Base-by-base conservation (phyloP, 179 eudicot species). In the Heliamphora ciliata region DNA sequence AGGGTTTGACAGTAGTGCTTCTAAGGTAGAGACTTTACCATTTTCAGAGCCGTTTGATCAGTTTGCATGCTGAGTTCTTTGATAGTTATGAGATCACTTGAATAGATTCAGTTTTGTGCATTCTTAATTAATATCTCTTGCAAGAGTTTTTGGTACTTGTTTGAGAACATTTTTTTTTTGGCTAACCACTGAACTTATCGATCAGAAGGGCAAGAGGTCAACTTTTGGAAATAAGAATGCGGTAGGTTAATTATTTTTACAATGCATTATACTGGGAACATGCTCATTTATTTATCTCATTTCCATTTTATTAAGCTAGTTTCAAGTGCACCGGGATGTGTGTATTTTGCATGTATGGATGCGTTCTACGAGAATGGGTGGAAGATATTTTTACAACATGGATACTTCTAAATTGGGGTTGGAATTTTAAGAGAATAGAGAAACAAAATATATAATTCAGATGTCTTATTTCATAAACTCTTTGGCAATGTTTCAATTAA, bases 1-100 rank as follows among this genome's bases (percentile, higher is more conserved):
- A 84, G 56, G 55, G 74, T 10, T 77, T 86, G 31, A 55, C 73
- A 18, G 88, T 87, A 11, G 77, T 64, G 48, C 81, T 75, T 84
- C 81, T 87, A 66, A 90, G 97, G 97, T 82, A 67, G 8, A 60
- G 85, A 67, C 59, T 18, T 11, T 55, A 0, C 48, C 8, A 5
- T 21, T 55, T 75, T 55, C 63, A 10, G 7, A 50, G 17, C 58
- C 7, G 2, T 54, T 54, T 54, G 58, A 31, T 58, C 79, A n/a
- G 44, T 73, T 31, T 10, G 72, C 11, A 31, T 31, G 47, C 2
- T 7, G 24, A 7, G 1, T 3, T 21, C 2, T 66, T 50, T 72
- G 13, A 8, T 14, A 58, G 14, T 58, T 4, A 4, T 24, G 0
- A 15, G 17, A 4, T 63, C 67, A 21, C 3, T 63, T 24, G n/a